Conservation (phyloP, 208 protist genomes). For the Crithidia fasciculata region DNA sequence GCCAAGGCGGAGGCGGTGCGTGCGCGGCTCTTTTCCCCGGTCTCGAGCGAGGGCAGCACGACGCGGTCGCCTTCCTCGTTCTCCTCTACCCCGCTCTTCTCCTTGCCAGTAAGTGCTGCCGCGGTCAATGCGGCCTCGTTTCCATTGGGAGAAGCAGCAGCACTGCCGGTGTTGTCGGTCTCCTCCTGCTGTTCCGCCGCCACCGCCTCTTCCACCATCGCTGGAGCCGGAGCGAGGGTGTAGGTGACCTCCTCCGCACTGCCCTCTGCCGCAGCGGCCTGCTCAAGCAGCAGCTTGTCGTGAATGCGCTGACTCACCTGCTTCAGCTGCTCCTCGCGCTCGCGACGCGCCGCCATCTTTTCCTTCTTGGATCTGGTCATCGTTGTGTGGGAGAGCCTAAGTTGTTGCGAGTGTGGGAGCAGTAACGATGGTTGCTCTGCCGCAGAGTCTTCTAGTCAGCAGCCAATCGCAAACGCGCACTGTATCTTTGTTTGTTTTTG, state of each 20-base stretch:
- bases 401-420: no score
- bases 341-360: constrained; percentile 39
- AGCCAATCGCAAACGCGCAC: no score
- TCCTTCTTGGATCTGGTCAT: constrained; percentile 47
- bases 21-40: neutral
- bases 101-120: constrained; percentile 4
- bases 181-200: constrained; percentile 5
- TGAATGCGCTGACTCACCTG: constrained; percentile 47
- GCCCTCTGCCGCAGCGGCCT: constrained; percentile 17
- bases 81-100: neutral
- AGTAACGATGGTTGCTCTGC: no score
- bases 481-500: no score
- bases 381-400: neutral
- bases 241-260: constrained; percentile 51
- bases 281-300: constrained; percentile 35
- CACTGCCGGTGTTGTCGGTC: neutral
- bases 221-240: constrained; percentile 40
- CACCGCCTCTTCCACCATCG: constrained; percentile 11
- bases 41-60: constrained; percentile 29
- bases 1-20: constrained; percentile 17
- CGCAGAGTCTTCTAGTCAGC: no score
- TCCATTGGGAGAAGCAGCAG: constrained; percentile 6
- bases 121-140: neutral
- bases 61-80: constrained; percentile 40
- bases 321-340: constrained; percentile 57